These are phyloP conservation scores for Trematosphaeria pertusa DNA, from an alignment of 2,329 filamentous ascomycete species.

Conservation along the genomic window DNA sequence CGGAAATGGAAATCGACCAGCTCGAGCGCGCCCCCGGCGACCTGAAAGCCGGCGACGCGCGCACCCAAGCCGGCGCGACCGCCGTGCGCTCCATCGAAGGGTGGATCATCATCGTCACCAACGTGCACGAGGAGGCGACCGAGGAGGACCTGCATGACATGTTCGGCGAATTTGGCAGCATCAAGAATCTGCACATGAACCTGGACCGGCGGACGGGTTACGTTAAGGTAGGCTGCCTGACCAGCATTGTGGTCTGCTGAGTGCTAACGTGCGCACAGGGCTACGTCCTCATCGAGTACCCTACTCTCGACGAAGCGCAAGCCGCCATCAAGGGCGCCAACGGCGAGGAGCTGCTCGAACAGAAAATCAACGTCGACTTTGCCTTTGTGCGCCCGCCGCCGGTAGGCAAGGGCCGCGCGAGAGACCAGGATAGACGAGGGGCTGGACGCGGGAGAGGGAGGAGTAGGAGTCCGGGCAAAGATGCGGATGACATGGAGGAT, in stretches of 20 bases:
- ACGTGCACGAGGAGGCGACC: conserved; percentile 85
- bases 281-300: conserved; percentile 85
- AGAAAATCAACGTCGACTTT: conserved; percentile 82
- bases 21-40: conserved; percentile 49
- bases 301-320: conserved; percentile 77
- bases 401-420: conserved; percentile 55
- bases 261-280: too few species aligned
- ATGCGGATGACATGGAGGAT: conserved; percentile 43
- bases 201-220: conserved; percentile 83
- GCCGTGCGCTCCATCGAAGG: conserved; percentile 88
- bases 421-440: conserved; percentile 40
- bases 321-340: conserved; percentile 85
- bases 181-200: conserved; percentile 86
- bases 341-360: conserved; percentile 77
- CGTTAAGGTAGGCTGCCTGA: too few species aligned
- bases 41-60: conserved; percentile 68
- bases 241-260: too few species aligned
- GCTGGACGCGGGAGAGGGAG: conserved; percentile 45
- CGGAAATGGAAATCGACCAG: conserved; percentile 54
- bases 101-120: conserved; percentile 87
- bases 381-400: conserved; percentile 82
- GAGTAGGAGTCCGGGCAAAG: conserved; percentile 53
- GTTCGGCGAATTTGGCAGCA: conserved; percentile 84
- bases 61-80: conserved; percentile 75
- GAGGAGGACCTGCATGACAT: conserved; percentile 83